Base-by-base conservation (phyloP, 2,329 filamentous ascomycete genomes). In the Claviceps monticola region DNA sequence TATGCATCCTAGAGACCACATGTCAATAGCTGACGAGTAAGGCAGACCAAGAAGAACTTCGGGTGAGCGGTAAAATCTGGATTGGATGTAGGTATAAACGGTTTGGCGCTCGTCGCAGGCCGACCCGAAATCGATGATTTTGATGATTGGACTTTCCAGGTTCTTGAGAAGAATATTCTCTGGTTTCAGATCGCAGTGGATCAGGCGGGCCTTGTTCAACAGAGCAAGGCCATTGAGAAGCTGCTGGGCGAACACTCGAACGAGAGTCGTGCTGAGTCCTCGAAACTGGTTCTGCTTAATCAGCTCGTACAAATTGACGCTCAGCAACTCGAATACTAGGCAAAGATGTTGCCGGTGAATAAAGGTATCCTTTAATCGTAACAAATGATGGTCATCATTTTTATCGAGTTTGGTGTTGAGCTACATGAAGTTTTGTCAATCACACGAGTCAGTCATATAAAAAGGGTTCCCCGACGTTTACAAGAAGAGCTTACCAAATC, bases 231-330 rank as follows among this genome's bases (percentile, higher is more conserved):
- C 93, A 61, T 95, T 97, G 56, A 98, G 77, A 52, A 98, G 73
- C 70, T 98, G 93, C 67, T 98, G 93, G 13, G 93, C 93, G 69
- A 98, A 98, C 19, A 98, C 93, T 53, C 93, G 85, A 46, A 98
- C 93, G 47, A 98, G 78, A 0, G 93, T 98, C 21, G 93, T 98
- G 71, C 93, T 97, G 57, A 98, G 73, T 51, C 93, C 93, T 59
- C 93, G 84, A 78, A 98, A 98, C 65, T 98, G 93, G 65, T 98
- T 98, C 69, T 98, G 93, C 73, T 98, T 98, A 73, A 98, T 98
- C 56, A 98, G 75, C 70, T 98, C 93, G 70, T 98, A 98, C 56
- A 98, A 70, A 65, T 98, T 98, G 66, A 98, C 93, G 61, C 91
- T 97, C 52, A 98, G 76, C 51, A 98, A 75, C 69, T 98, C 93